A percentile compares a stretch with the other conserved stretches of the same genome.
Conservation (phyloP, 2,329 filamentous ascomycete species). For the Aspergillus nomiae region DNA sequence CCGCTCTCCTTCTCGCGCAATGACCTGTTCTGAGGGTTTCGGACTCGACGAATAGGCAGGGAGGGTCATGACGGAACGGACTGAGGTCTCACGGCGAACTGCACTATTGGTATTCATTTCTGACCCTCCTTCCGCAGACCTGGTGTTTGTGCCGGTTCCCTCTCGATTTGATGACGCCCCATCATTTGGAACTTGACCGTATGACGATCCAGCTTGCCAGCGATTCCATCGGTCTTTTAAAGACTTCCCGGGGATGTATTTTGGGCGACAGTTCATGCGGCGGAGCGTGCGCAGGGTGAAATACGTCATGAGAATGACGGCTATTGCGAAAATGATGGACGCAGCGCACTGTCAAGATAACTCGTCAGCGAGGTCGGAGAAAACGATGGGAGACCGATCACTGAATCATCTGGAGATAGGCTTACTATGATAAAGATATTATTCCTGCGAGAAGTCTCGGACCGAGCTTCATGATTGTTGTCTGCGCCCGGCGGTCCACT, state of each 20-base stretch:
- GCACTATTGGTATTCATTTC: conserved; percentile 32
- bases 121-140: conserved; percentile 28
- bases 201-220: conserved; percentile 49
- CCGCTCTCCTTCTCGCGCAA: conserved; percentile 87
- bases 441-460: conserved; percentile 18
- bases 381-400: not conserved
- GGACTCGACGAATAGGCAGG: conserved; percentile 78
- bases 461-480: not conserved
- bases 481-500: conserved; percentile 1
- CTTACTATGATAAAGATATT: conserved; percentile 35
- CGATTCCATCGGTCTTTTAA: conserved; percentile 55
- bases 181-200: conserved; percentile 40
- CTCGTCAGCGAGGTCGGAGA: conserved; percentile 9
- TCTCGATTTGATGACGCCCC: conserved; percentile 21
- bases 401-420: conserved; percentile 2
- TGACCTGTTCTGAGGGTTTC: conserved; percentile 74
- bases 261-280: conserved; percentile 49
- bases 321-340: conserved; percentile 34
- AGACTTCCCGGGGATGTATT: conserved; percentile 53
- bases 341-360: conserved; percentile 25
- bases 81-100: conserved; percentile 80
- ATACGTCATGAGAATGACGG: conserved; percentile 34
- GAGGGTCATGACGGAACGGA: conserved; percentile 92
- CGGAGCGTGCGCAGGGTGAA: conserved; percentile 47
- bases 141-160: conserved; percentile 29